These are phyloP conservation scores for Pseudogymnoascus sp. DNA, from an alignment of 2,329 filamentous ascomycete genomes.

Conservation along the genomic window DNA sequence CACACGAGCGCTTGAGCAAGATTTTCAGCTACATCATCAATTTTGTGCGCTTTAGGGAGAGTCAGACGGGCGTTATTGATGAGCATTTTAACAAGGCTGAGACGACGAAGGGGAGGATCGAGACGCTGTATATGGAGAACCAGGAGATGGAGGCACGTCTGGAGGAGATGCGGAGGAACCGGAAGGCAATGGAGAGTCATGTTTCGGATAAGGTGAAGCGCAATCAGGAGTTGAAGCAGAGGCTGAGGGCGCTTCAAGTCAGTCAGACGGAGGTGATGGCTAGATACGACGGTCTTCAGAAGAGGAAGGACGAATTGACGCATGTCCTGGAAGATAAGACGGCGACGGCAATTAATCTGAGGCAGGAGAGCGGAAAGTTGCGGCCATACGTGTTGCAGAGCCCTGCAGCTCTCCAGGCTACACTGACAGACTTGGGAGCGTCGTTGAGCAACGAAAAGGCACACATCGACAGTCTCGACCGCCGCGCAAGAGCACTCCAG, in stretches of 20 bases:
- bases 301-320: constrained; percentile 70
- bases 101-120: constrained; percentile 77
- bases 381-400: constrained; percentile 88
- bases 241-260: constrained; percentile 69
- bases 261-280: constrained; percentile 78
- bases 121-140: constrained; percentile 76
- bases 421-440: constrained; percentile 72
- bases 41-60: constrained; percentile 94
- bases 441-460: constrained; percentile 70
- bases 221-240: constrained; percentile 80
- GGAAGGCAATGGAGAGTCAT: constrained; percentile 71
- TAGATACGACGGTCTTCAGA: constrained; percentile 74
- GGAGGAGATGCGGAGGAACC: constrained; percentile 71
- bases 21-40: constrained; percentile 98
- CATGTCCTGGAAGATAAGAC: constrained; percentile 64
- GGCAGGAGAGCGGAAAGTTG: constrained; percentile 82
- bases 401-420: constrained; percentile 72
- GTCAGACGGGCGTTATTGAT: constrained; percentile 81
- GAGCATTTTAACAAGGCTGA: constrained; percentile 90
- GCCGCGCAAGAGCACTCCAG: constrained; percentile 79
- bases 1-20: constrained; percentile 81
- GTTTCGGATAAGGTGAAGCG: constrained; percentile 77
- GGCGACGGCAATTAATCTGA: constrained; percentile 59
- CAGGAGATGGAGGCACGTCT: constrained; percentile 76
- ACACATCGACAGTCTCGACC: constrained; percentile 81